Evolutionary conservation across 495 filamentous ascomycete genomes (phyloP), one percentile per base, ranked within the genome.

Genomic region (Podospora australis): DNA sequence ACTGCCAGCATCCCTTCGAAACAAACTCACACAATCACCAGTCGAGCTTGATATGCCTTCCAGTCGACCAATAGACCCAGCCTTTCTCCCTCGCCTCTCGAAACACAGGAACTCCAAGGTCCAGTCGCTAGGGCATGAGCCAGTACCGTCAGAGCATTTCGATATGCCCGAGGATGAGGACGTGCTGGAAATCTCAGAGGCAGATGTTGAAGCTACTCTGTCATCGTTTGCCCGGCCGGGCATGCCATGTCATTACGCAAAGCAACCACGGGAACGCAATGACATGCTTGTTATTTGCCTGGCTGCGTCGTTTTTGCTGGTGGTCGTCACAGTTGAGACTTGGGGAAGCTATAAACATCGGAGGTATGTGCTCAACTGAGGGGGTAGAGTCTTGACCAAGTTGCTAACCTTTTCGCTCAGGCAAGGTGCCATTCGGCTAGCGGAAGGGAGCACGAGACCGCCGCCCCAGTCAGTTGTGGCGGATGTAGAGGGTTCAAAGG

Each of bases 271-370:
- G n/a, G 58, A 73, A 16, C 60, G 66, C 29, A 68, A 67, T 30
- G 69, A 71, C 40, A 53, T 72, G 48, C 44, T 72, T 19, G 64
- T 66, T 3, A 56, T 71, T 17, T 49, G 58, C 14, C 48, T 72
- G 21, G 64, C 60, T 7, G 49, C 63, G 2, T 44, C 52, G 5
- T 67, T 71, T 26, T 32, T 73, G 21, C 20, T 59, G 17, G 58
- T 60, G 4, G 58, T 73, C 10, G 44, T 71, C 6, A 19, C 56
- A 5, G 46, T 70, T 22, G 69, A 73, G 53, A 55, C 62, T 13
- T 65, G 59, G 52, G 63, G 54, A 35, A 52, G 57, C 6, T 28
- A 8, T 38, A 14, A 17, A 4, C 9, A 17, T 3, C 6, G 32
- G 21, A 40, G 17, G 39, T 38, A 2, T 17, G 22, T 39, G n/a